These are phyloP conservation scores for Penicillium sp. DNA, from an alignment of 2,329 filamentous ascomycete species.

Conservation along the genomic window DNA sequence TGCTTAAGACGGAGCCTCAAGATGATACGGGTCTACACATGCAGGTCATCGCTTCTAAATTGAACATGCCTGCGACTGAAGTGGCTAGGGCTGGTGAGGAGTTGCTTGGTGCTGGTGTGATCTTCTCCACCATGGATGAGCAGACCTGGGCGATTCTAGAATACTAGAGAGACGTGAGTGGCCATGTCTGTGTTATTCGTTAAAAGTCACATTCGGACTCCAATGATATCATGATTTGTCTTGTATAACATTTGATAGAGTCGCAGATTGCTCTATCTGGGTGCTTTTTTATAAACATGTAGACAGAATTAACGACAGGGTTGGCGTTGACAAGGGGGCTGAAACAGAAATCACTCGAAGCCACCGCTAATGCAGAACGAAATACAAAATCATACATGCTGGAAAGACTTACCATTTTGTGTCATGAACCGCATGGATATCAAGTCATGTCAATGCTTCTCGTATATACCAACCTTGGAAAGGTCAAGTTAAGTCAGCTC, in stretches of 20 bases:
- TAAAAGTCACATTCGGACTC: conserved; percentile 8
- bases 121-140: conserved; percentile 89
- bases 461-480: not conserved
- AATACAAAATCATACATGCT: not conserved
- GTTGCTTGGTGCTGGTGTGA: conserved; percentile 60
- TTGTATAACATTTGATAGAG: not conserved
- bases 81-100: conserved; percentile 74
- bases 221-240: conserved; percentile 23
- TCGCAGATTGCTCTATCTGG: not conserved
- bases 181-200: conserved; percentile 25
- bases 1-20: conserved; percentile 58
- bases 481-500: conserved; percentile 13
- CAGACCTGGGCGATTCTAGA: conserved; percentile 83
- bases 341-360: not conserved
- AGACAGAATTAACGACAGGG: not conserved
- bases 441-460: not conserved
- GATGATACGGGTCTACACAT: conserved; percentile 77
- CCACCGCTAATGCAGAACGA: not conserved
- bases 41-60: conserved; percentile 61
- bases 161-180: conserved; percentile 9
- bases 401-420: not conserved
- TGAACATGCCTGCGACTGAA: conserved; percentile 59
- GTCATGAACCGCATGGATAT: not conserved
- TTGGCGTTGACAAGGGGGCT: not conserved
- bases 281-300: not conserved